Evolutionary conservation across 2,329 filamentous ascomycete genomes (phyloP).

Genomic region (Colletotrichum abscissum): DNA sequence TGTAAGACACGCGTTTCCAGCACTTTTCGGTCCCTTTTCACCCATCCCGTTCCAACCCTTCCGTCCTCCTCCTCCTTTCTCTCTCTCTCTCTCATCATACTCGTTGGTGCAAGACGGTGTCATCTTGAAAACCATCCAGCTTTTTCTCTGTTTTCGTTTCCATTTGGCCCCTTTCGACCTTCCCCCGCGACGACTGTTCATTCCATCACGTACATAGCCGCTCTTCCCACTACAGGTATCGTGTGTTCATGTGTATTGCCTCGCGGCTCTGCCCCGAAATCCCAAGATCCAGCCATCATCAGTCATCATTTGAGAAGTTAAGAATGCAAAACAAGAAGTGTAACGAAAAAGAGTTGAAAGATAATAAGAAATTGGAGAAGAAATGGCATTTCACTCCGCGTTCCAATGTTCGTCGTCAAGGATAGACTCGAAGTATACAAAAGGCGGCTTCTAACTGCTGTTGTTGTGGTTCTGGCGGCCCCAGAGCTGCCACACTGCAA

Average conservation of each 20-base stretch:
- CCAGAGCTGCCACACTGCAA: background rate
- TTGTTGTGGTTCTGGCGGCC: conserved; percentile 10
- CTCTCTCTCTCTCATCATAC: background rate
- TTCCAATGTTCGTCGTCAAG: conserved; percentile 34
- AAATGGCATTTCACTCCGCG: background rate
- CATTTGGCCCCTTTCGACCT: background rate
- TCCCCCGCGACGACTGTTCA: background rate
- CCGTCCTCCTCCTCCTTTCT: no score
- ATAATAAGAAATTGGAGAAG: background rate
- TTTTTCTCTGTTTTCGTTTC: conserved; percentile 13
- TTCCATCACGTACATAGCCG: conserved; percentile 12
- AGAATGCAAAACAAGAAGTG: conserved; percentile 3
- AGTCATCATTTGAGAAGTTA: conserved; percentile 31
- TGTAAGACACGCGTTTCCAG: conserved; percentile 35
- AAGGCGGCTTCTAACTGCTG: conserved; percentile 13
- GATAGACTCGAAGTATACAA: conserved; percentile 37
- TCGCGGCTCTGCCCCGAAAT: conserved; percentile 17
- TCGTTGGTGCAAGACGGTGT: conserved; percentile 1
- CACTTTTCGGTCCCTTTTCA: conserved; percentile 23
- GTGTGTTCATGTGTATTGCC: conserved; percentile 14
- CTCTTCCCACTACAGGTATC: conserved; percentile 13
- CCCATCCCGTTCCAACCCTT: background rate
- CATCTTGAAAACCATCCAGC: background rate
- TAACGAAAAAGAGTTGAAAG: background rate
- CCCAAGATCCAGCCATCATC: conserved; percentile 28